These are phyloP conservation scores for Pistacia vera DNA, from an alignment of 345 rosid species.

Conservation along the genomic window DNA sequence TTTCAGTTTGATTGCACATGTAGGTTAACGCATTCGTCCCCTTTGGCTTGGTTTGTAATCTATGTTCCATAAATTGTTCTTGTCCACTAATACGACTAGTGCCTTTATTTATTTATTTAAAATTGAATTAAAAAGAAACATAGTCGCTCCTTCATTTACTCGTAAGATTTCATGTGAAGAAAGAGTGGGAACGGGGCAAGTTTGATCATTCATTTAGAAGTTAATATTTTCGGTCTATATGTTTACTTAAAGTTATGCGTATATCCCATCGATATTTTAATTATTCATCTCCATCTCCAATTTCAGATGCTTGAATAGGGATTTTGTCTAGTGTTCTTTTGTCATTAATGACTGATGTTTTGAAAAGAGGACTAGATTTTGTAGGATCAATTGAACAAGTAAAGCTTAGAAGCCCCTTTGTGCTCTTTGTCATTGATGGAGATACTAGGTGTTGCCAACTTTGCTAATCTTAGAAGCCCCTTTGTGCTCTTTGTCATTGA, in stretches of 20 bases:
- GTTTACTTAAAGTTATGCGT: no score
- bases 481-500: not conserved
- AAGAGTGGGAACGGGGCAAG: not conserved
- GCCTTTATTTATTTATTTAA: no score
- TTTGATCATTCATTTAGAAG: not conserved
- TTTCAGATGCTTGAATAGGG: no score
- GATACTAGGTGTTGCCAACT: not conserved
- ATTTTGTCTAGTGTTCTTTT: not conserved
- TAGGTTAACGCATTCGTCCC: no score
- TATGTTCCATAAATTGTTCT: not conserved
- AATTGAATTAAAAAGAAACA: not conserved
- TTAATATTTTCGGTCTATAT: not conserved
- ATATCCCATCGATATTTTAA: no score
- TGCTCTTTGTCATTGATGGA: not conserved
- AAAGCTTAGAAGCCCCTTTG: not conserved
- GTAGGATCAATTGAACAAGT: not conserved
- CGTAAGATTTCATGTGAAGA: not conserved
- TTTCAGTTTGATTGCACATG: constrained; percentile 6
- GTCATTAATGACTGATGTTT: not conserved
- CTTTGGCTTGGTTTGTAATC: no score
- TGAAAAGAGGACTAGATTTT: no score
- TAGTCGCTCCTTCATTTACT: not conserved
- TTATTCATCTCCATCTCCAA: no score
- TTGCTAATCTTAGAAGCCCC: not conserved
- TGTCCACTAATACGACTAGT: not conserved